Conservation (phyloP, 192 early-diverging fungal genomes). For the Oehlia diaphana region DNA sequence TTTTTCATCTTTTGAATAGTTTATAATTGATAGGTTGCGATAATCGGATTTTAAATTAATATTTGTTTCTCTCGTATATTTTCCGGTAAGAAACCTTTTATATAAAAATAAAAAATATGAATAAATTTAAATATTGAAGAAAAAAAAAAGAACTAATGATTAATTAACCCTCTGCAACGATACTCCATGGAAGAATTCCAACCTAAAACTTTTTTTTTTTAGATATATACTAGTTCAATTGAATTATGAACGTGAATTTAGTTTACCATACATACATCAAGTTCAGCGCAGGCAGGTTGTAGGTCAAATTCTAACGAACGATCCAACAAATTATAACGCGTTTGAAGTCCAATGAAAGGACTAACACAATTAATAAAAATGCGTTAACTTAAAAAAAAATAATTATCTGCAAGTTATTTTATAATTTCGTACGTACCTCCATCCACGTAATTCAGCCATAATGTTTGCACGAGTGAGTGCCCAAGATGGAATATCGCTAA, state of each 20-base stretch:
- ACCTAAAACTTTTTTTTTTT: not conserved
- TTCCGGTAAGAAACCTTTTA: no score
- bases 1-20: no score
- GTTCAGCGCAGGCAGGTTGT: constrained; percentile 38
- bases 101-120: no score
- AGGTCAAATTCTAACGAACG: constrained; percentile 39
- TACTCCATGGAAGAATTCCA: not conserved
- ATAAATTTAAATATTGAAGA: no score
- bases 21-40: no score
- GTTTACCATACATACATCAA: not conserved
- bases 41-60: no score
- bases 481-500: constrained; percentile 37
- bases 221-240: not conserved
- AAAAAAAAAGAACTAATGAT: no score
- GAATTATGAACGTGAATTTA: not conserved
- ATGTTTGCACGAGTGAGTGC: constrained; percentile 30
- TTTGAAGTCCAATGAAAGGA: constrained; percentile 40
- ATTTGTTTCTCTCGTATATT: no score
- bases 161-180: no score
- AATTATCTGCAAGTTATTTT: no score
- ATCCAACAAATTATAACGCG: constrained; percentile 37
- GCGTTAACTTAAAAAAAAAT: not conserved
- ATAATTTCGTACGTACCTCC: not conserved
- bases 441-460: not conserved
- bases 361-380: not conserved